Evolutionary conservation across 208 protist species (phyloP).

Genomic region (Lotmaria passim): DNA sequence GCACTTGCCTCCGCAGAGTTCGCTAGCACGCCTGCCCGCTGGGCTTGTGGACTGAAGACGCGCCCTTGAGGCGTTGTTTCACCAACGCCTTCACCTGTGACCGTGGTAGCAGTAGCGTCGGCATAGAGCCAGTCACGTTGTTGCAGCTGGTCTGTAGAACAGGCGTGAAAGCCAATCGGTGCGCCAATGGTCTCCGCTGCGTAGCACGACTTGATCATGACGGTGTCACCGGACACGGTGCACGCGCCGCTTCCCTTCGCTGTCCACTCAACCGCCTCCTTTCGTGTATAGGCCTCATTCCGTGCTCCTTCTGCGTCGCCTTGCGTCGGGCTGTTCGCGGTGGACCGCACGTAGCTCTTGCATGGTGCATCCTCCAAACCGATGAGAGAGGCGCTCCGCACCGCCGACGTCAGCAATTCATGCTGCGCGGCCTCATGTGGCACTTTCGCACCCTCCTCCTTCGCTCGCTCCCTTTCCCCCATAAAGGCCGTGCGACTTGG

Average conservation of each 20-base stretch:
- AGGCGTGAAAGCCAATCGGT: too few species aligned
- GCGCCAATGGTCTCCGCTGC: background rate
- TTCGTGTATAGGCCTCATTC: too few species aligned
- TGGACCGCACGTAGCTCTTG: constrained; percentile 45
- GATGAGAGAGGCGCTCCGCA: background rate
- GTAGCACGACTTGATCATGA: background rate
- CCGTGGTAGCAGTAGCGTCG: background rate
- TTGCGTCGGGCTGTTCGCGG: constrained; percentile 8
- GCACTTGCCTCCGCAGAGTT: background rate
- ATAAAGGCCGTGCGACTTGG: background rate
- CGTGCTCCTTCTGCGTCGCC: background rate
- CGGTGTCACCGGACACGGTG: background rate
- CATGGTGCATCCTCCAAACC: constrained; percentile 48
- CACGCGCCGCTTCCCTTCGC: background rate
- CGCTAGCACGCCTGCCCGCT: background rate
- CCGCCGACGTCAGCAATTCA: background rate
- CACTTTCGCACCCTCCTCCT: constrained; percentile 11
- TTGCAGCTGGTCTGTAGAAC: too few species aligned
- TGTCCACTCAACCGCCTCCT: too few species aligned
- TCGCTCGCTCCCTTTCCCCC: background rate
- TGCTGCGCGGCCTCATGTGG: background rate
- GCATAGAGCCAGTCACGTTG: background rate
- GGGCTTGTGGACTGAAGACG: background rate
- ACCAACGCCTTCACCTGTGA: background rate
- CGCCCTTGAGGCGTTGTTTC: constrained; percentile 19